phyloP scores from a whole-genome alignment of 139 green algal genomes.

The Tetratostichococcus sp. region DNA sequence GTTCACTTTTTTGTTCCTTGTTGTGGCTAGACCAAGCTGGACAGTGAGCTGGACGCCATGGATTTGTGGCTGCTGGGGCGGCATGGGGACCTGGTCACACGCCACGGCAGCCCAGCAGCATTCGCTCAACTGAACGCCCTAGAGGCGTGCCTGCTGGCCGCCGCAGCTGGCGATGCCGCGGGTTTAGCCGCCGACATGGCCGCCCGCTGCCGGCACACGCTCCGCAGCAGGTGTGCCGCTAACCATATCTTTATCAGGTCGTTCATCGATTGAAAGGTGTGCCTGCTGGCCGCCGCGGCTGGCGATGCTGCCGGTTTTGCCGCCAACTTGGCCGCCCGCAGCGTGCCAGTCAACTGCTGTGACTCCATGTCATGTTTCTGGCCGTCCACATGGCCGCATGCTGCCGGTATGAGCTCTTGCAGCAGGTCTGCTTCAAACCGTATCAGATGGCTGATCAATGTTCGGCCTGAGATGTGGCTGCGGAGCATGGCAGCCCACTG shows the following conservation, averaged over 20 bases:
- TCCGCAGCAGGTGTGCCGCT: background rate
- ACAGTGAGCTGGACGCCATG: background rate
- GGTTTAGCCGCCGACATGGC: background rate
- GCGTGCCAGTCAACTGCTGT: too few species aligned
- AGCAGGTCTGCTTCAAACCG: background rate
- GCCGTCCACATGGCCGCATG: too few species aligned
- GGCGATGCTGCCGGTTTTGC: background rate
- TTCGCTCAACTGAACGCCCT: background rate
- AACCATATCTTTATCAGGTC: too few species aligned
- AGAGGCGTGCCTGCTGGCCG: background rate
- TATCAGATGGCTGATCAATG: too few species aligned
- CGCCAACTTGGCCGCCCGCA: background rate
- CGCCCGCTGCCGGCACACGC: background rate
- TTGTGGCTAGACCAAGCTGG: background rate
- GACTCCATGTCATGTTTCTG: too few species aligned
- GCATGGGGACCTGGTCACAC: background rate
- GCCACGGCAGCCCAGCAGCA: background rate
- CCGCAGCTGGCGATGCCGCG: background rate
- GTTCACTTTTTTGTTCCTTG: too few species aligned
- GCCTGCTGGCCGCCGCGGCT: background rate
- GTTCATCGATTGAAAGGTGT: too few species aligned
- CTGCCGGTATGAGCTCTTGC: background rate
- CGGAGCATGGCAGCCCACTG: too few species aligned
- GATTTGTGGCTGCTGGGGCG: background rate
- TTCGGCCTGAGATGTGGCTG: too few species aligned